Evolutionary conservation across 2,329 filamentous ascomycete genomes (phyloP), one percentile per base, ranked within the genome.

Genomic region (Ophiostoma fasciatum): DNA sequence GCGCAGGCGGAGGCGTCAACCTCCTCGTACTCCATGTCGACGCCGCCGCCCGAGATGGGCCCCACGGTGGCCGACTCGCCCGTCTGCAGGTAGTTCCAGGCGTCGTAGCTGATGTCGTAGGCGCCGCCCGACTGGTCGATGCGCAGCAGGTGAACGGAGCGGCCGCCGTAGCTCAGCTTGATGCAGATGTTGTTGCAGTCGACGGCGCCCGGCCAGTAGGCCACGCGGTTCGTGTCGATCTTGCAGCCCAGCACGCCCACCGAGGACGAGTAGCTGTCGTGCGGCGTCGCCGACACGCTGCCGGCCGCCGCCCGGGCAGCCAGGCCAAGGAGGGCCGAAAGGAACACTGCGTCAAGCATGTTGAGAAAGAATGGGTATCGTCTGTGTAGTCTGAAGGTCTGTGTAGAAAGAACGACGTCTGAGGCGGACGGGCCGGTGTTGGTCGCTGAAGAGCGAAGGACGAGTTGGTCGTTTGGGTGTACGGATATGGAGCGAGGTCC

Each of bases 171-270:
- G 38, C 56, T 60, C 42, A 74, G 55, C 51, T 64, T 63, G 46
- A 74, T 57, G 54, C 71, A 75, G 45, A 74, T 60, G 49, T 67
- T 60, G 55, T 63, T 56, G 58, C 71, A 75, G 56, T 60, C 59
- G 32, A 69, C 58, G 5, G 57, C 49, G 18, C 48, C 49, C 7
- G 71, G 71, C 66, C 68, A 75, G 61, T 75, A 75, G 42, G 71
- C 71, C 27, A 74, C 61, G 28, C 68, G 68, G 59, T 74, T 65
- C 42, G 63, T 71, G 55, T 74, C 53, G 52, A 75, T 62, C 53
- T 71, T 68, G 63, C 71, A 74, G 34, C 71, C 71, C 7, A 71
- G 54, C 4, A 73, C 70, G 31, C 71, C 71, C 41, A 72, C 53
- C 4, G 67, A 71, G 13, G 66, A 71, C 2, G 65, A 68, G 57